phyloP scores from a whole-genome alignment of 108 stramenopile species.

The Fistulifera pelliculosa region DNA sequence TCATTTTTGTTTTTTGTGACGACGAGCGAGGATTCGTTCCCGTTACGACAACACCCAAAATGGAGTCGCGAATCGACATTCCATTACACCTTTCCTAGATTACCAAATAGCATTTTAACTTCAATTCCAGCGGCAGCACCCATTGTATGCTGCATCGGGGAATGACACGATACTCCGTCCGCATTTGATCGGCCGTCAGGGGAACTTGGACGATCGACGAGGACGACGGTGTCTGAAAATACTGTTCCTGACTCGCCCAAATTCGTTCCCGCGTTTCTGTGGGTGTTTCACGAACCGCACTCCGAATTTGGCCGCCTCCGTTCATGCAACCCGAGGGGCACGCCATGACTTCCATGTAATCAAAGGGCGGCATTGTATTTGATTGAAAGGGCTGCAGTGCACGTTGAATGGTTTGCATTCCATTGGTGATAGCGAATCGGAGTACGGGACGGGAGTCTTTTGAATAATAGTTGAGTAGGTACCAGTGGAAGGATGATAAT shows the following conservation, averaged over 20 bases:
- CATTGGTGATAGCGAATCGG: conserved; percentile 89
- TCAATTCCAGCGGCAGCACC: conserved; percentile 76
- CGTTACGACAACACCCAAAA: no score
- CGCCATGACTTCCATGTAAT: conserved; percentile 97
- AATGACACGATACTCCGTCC: conserved; percentile 69
- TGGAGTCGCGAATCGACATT: no score
- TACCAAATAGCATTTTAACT: conserved; percentile 74
- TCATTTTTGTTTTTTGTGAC: no score
- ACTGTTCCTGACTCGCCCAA: conserved; percentile 16
- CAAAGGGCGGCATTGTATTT: conserved; percentile 19
- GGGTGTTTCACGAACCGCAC: conserved; percentile 59
- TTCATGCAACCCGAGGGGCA: conserved; percentile 96
- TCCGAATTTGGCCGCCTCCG: conserved; percentile 86
- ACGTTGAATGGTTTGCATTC: conserved; percentile 94
- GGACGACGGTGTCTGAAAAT: conserved; percentile 12
- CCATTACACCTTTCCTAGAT: background rate
- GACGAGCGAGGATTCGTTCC: no score
- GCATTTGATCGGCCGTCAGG: conserved; percentile 14
- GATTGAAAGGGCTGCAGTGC: conserved; percentile 46
- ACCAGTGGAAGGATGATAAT: conserved; percentile 35
- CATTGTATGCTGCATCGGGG: conserved; percentile 72
- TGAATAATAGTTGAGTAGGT: conserved; percentile 21
- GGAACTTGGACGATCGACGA: background rate
- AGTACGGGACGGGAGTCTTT: conserved; percentile 34
- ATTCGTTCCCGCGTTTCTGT: conserved; percentile 66